These are phyloP conservation scores for Harringtonia lauricola DNA, from an alignment of 2,329 filamentous ascomycete species.

Conservation along the genomic window DNA sequence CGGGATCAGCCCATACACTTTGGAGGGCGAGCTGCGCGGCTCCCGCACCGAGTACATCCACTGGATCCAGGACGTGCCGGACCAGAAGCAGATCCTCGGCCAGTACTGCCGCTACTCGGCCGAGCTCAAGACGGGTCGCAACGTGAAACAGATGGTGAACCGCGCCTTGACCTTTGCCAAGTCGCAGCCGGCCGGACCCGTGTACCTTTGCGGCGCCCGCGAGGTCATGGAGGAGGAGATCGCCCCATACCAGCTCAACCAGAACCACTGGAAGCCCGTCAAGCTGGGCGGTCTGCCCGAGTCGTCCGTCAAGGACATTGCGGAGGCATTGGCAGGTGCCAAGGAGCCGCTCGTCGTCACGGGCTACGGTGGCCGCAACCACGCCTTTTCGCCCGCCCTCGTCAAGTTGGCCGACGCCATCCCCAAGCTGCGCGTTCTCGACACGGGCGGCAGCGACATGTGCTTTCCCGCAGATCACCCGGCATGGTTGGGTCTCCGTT, in stretches of 20 bases:
- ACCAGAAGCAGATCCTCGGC: slow-evolving; percentile 41
- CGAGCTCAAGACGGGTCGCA: slow-evolving; percentile 75
- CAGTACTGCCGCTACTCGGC: slow-evolving; percentile 80
- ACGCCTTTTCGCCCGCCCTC: slow-evolving; percentile 46
- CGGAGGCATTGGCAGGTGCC: slow-evolving; percentile 51
- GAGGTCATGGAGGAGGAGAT: slow-evolving; percentile 85
- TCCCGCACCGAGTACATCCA: slow-evolving; percentile 31
- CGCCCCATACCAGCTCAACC: slow-evolving; percentile 56
- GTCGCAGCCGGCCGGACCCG: slow-evolving; percentile 66
- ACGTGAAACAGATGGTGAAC: slow-evolving; percentile 84
- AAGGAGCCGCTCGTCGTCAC: slow-evolving; percentile 59
- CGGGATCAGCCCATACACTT: slow-evolving; percentile 29
- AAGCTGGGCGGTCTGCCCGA: slow-evolving; percentile 49
- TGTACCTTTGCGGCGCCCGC: slow-evolving; percentile 66
- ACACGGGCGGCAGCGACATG: slow-evolving; percentile 72
- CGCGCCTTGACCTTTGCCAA: slow-evolving; percentile 73
- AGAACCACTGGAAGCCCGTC: slow-evolving; percentile 59
- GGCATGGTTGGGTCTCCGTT: slow-evolving; percentile 59
- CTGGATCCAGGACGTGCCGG: slow-evolving; percentile 24
- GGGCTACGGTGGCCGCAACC: slow-evolving; percentile 62
- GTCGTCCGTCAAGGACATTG: slow-evolving; percentile 45
- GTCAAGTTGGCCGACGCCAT: slow-evolving; percentile 58
- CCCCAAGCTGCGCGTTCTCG: slow-evolving; percentile 59
- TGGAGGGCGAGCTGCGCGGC: slow-evolving; percentile 29
- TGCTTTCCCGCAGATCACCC: slow-evolving; percentile 65